phyloP scores from a whole-genome alignment of 1,284 basidiomycete genomes.

The Pseudozyma tsukubaensis region DNA sequence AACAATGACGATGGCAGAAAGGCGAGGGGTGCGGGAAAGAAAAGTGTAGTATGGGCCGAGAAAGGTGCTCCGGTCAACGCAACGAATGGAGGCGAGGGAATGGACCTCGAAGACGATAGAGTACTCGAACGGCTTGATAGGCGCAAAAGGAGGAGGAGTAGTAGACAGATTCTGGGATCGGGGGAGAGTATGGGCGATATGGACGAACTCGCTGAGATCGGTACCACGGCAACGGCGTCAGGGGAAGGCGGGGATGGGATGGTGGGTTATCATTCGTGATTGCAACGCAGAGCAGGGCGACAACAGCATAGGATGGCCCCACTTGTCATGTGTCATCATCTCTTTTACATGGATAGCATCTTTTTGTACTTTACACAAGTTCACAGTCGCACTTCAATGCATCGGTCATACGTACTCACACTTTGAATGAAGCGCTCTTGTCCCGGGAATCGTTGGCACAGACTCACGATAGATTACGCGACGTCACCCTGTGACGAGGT shows the following conservation, averaged over 20 bases:
- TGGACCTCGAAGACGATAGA: constrained; percentile 3
- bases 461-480: too few relatives aligned
- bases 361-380: too few relatives aligned
- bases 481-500: too few relatives aligned
- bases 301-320: too few relatives aligned
- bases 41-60: constrained; percentile 23
- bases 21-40: constrained; percentile 6
- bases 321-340: too few relatives aligned
- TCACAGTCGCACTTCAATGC: too few relatives aligned
- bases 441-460: too few relatives aligned
- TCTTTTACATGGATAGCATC: too few relatives aligned
- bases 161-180: not conserved
- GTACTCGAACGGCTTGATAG: constrained; percentile 24
- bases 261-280: constrained; percentile 21
- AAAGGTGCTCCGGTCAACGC: not conserved
- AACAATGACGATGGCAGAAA: not conserved
- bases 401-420: too few relatives aligned
- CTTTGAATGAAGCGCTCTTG: too few relatives aligned
- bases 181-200: not conserved
- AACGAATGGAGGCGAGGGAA: not conserved
- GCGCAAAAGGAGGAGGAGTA: constrained; percentile 16
- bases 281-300: not conserved
- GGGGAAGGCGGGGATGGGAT: not conserved
- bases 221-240: not conserved
- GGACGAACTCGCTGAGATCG: constrained; percentile 1